phyloP scores from a whole-genome alignment of 805 yeast genomes.

The Barnettozyma sp. region DNA sequence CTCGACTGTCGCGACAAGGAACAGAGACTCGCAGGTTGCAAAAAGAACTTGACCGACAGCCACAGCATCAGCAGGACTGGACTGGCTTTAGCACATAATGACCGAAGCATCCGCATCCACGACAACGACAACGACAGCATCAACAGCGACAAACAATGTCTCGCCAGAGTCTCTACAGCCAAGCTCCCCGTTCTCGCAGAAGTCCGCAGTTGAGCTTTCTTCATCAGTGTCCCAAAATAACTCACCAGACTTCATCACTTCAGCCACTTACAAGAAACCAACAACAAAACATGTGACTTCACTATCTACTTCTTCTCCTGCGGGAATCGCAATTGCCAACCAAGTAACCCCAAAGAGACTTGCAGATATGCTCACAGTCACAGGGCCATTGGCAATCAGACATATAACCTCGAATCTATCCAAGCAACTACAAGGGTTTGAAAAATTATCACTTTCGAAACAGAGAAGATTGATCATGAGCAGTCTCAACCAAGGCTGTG shows the following conservation, averaged over 20 bases:
- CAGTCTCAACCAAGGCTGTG: constrained; percentile 70
- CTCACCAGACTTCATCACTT: constrained; percentile 24
- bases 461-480: constrained; percentile 88
- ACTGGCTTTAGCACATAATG: background rate
- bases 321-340: constrained; percentile 81
- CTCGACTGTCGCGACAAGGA: too few relatives aligned
- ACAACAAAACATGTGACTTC: constrained; percentile 25
- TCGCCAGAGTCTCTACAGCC: constrained; percentile 24
- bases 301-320: constrained; percentile 76
- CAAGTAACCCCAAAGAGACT: constrained; percentile 75
- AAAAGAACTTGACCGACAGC: background rate
- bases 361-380: constrained; percentile 56
- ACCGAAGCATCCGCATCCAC: background rate
- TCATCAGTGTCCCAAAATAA: constrained; percentile 13
- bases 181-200: constrained; percentile 24
- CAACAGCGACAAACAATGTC: constrained; percentile 8
- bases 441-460: constrained; percentile 72
- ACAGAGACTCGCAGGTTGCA: background rate
- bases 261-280: constrained; percentile 24
- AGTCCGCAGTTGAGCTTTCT: constrained; percentile 14
- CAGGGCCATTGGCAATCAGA: constrained; percentile 88
- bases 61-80: background rate
- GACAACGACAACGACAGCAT: constrained; percentile 4
- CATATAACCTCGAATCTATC: constrained; percentile 78
- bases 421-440: constrained; percentile 70